These are phyloP conservation scores for Pseudopyrenochaeta lycopersici DNA, from an alignment of 2,329 filamentous ascomycete genomes.

Conservation along the genomic window DNA sequence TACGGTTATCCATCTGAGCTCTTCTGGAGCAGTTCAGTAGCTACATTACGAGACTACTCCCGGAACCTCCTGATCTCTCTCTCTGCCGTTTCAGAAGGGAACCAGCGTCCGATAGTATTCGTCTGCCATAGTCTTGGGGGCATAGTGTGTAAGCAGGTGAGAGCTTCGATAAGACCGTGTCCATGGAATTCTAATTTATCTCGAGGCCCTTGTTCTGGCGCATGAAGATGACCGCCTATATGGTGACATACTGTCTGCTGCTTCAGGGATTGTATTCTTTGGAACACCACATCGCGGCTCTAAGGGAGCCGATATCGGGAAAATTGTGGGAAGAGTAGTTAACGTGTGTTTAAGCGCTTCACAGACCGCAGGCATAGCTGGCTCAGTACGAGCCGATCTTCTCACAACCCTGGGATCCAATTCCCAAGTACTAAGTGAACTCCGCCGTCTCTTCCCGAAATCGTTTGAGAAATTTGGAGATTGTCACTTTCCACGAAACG, in stretches of 20 bases:
- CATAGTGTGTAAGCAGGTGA: slow-evolving; percentile 33
- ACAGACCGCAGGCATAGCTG: no score
- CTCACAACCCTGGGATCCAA: no score
- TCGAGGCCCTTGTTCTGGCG: slow-evolving; percentile 28
- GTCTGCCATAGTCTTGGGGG: slow-evolving; percentile 34
- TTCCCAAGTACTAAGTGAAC: no score
- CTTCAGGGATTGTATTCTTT: slow-evolving; percentile 19
- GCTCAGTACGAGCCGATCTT: no score
- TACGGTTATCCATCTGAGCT: slow-evolving; percentile 34
- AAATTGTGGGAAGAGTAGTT: no score
- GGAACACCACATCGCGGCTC: no score
- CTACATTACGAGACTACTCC: slow-evolving; percentile 23
- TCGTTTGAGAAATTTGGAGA: no score
- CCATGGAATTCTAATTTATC: slow-evolving; percentile 14
- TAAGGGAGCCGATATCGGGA: no score
- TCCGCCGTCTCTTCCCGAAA: no score
- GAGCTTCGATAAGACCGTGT: slow-evolving; percentile 2
- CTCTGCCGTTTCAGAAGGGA: slow-evolving; percentile 9
- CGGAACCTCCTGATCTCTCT: slow-evolving; percentile 21
- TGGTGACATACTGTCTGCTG: slow-evolving; percentile 20
- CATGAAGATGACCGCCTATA: slow-evolving; percentile 19
- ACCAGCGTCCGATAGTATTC: slow-evolving; percentile 28
- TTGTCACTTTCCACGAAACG: no score
- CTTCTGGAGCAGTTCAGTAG: slow-evolving; percentile 27
- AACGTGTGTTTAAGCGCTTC: no score